Base-by-base conservation (phyloP, 2,329 filamentous ascomycete genomes). In the Raffaelea albimanens region DNA sequence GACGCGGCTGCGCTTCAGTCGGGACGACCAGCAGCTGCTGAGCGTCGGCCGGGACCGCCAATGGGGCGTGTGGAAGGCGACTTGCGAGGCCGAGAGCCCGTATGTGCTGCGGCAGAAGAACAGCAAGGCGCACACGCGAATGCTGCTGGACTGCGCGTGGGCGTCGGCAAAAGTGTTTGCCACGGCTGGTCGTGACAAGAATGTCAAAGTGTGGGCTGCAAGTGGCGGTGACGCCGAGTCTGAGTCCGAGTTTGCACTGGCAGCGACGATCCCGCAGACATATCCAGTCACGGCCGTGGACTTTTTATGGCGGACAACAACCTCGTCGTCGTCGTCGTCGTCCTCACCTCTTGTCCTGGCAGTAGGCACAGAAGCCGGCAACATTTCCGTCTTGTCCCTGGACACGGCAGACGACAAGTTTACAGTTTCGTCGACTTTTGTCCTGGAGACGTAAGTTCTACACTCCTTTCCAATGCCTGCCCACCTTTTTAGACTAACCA, bases 141-240 rank as follows among this genome's bases (percentile, higher is more conserved):
- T 98, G 89, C 90, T 98, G 41, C 72, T 97, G 14, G 88, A 89
- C 60, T 85, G 82, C 1, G 80, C 86, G 2, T 98, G 93, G 91
- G 82, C 84, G 1, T 83, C 84, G 1, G 18, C 23, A 3, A 58
- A 65, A 10, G 60, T 73, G 10, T 98, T 98, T 64, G 85, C 85
- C 13, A 98, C 93, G 0, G 91, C 90, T 1, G 88, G 90, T 3
- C 76, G 93, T 57, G 93, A 98, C 64, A 97, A 94, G 67, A 75
- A 74, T 22, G 82, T 95, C 34, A 86, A 85, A 59, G 59, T 90
- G 40, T 91, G 87, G 87, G 51, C 60, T 1, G 59, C 58, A n/a
- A n/a, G n/a, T n/a, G n/a, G n/a, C n/a, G n/a, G n/a, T n/a, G n/a
- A n/a, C n/a, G n/a, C n/a, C n/a, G n/a, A n/a, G 14, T 65, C 62